These are phyloP conservation scores for Pseudocercospora fijiensis DNA, from an alignment of 2,329 filamentous ascomycete genomes.

Conservation along the genomic window DNA sequence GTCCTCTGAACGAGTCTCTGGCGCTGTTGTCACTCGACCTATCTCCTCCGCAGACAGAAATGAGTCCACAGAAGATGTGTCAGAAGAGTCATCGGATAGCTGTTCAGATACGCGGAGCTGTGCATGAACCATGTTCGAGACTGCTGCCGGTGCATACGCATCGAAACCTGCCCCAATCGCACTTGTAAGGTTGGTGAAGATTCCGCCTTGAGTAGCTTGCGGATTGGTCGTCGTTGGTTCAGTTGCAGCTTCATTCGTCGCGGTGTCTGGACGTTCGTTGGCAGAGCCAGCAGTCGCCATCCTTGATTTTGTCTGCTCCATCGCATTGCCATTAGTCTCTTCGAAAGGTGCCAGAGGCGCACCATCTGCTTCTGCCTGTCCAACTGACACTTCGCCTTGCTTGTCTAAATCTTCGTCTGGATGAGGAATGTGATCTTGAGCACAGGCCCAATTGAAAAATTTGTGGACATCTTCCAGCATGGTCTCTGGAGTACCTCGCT, in stretches of 20 bases:
- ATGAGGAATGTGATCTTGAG: constrained; percentile 46
- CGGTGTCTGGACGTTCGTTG: not conserved
- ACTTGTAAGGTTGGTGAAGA: constrained; percentile 34
- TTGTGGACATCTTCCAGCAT: constrained; percentile 78
- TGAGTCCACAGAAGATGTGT: constrained; percentile 33
- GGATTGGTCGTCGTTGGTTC: constrained; percentile 7
- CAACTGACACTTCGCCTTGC: constrained; percentile 7
- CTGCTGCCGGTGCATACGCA: constrained; percentile 37
- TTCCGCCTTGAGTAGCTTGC: constrained; percentile 27
- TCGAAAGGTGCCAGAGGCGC: constrained; percentile 5
- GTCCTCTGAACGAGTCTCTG: constrained; percentile 28
- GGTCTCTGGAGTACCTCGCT: constrained; percentile 77
- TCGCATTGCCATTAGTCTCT: not conserved
- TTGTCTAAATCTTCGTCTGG: constrained; percentile 40
- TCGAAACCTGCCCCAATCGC: constrained; percentile 36
- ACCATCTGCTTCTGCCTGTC: constrained; percentile 9
- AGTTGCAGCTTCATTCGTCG: constrained; percentile 8
- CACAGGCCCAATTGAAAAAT: constrained; percentile 75
- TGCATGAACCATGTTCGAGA: constrained; percentile 32
- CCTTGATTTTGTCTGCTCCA: not conserved
- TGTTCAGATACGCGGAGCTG: constrained; percentile 25
- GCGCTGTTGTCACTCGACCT: constrained; percentile 34
- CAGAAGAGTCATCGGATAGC: constrained; percentile 26
- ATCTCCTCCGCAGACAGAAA: constrained; percentile 49
- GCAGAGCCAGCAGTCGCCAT: not conserved